A percentile compares a stretch with the other conserved stretches of the same genome.
These are phyloP conservation scores for Handroanthus guayacan DNA, from an alignment of 257 asterid species.

Conservation along the genomic window DNA sequence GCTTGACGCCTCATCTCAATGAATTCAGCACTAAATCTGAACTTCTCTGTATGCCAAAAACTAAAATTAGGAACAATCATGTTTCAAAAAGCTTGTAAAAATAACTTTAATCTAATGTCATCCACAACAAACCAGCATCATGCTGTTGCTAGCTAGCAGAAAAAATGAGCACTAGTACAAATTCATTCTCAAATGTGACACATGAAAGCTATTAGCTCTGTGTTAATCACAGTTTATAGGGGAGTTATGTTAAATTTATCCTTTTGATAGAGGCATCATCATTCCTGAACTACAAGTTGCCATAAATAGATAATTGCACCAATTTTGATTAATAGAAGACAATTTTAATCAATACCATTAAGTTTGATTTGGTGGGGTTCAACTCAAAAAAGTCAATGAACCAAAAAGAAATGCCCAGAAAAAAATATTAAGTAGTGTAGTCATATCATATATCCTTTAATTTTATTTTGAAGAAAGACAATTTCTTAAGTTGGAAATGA, in stretches of 20 bases:
- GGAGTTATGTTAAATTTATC: not conserved
- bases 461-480: not conserved
- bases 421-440: not conserved
- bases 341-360: conserved; percentile 16
- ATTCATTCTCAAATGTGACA: conserved; percentile 18
- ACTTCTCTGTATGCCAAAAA: conserved; percentile 68
- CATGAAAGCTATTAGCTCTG: conserved; percentile 22
- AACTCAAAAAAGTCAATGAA: not conserved
- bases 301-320: conserved; percentile 17
- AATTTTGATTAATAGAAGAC: conserved; percentile 5
- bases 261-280: not conserved
- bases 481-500: conserved; percentile 26
- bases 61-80: conserved; percentile 30
- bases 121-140: conserved; percentile 30
- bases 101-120: conserved; percentile 5
- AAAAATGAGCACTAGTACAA: conserved; percentile 7
- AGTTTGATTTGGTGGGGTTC: conserved; percentile 6
- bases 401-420: conserved; percentile 1
- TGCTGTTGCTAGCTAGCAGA: conserved; percentile 8
- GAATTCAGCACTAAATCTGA: conserved; percentile 92
- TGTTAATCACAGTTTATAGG: not conserved
- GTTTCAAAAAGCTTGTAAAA: conserved; percentile 24
- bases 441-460: not conserved
- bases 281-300: conserved; percentile 18
- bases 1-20: conserved; percentile 99